These are phyloP conservation scores for Macrophomina tecta DNA, from an alignment of 2,329 filamentous ascomycete genomes.

Conservation along the genomic window DNA sequence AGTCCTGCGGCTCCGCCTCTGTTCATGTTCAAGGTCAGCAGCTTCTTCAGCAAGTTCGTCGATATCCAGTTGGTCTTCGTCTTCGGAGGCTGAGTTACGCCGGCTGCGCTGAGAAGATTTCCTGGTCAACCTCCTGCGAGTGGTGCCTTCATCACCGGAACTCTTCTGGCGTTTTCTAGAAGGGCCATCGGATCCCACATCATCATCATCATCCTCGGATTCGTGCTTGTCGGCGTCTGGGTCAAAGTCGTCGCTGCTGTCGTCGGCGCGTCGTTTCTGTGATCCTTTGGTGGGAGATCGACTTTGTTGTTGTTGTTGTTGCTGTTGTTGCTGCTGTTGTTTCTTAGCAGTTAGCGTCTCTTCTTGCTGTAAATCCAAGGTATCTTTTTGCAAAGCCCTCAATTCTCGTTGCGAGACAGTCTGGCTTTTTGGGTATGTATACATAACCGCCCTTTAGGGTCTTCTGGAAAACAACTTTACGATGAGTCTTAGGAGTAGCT, in stretches of 20 bases:
- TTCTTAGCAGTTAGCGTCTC: no score
- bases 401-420: background rate
- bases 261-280: slow-evolving; percentile 48
- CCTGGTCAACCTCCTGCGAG: slow-evolving; percentile 33
- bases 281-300: slow-evolving; percentile 6
- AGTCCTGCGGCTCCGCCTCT: slow-evolving; percentile 46
- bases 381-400: slow-evolving; percentile 34
- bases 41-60: slow-evolving; percentile 62
- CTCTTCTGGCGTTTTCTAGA: slow-evolving; percentile 48
- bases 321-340: background rate
- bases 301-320: background rate
- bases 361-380: background rate
- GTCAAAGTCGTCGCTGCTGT: slow-evolving; percentile 69
- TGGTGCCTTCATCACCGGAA: slow-evolving; percentile 35
- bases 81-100: slow-evolving; percentile 48
- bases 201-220: slow-evolving; percentile 39
- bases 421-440: slow-evolving; percentile 33
- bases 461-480: background rate
- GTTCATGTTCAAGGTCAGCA: slow-evolving; percentile 62
- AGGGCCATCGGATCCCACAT: slow-evolving; percentile 58
- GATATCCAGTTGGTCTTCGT: slow-evolving; percentile 51
- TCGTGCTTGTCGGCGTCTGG: slow-evolving; percentile 46
- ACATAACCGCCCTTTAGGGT: slow-evolving; percentile 28
- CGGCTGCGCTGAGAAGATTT: slow-evolving; percentile 54
- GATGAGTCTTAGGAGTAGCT: slow-evolving; percentile 17